phyloP scores from a whole-genome alignment of 1,284 basidiomycete species.

The Malassezia obtusa region DNA sequence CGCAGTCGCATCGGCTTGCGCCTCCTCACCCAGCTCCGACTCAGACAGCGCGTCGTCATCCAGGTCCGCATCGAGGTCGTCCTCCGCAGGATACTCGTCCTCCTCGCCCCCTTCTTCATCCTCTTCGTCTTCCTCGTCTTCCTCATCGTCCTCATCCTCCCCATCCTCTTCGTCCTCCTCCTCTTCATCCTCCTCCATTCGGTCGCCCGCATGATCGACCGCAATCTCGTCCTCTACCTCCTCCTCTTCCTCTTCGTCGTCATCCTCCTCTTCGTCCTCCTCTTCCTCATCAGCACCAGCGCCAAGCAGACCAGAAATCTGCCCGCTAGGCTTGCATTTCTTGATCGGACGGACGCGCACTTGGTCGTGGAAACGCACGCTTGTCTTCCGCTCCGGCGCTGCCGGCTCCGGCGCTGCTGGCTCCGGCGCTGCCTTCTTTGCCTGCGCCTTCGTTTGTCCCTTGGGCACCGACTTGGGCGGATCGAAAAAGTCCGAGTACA shows the following conservation, averaged over 20 bases:
- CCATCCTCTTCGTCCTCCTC: slow-evolving; percentile 21
- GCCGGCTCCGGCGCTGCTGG: neutral
- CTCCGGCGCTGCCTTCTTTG: no score
- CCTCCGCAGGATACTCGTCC: slow-evolving; percentile 36
- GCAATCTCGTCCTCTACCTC: slow-evolving; percentile 7
- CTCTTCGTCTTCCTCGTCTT: slow-evolving; percentile 23
- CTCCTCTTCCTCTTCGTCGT: slow-evolving; percentile 19
- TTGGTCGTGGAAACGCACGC: slow-evolving; percentile 17
- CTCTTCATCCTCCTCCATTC: slow-evolving; percentile 5
- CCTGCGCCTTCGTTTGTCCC: neutral
- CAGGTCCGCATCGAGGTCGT: neutral
- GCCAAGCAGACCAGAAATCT: slow-evolving; percentile 4
- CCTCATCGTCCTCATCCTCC: slow-evolving; percentile 23
- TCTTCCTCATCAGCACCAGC: neutral
- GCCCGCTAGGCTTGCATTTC: neutral
- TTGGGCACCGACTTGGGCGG: slow-evolving; percentile 41
- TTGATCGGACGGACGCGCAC: slow-evolving; percentile 18
- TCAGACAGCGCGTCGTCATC: neutral
- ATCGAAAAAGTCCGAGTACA: slow-evolving; percentile 59
- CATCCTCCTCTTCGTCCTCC: neutral
- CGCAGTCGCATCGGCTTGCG: slow-evolving; percentile 49
- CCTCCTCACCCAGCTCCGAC: slow-evolving; percentile 2
- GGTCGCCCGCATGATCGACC: slow-evolving; percentile 5
- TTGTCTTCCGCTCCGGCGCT: slow-evolving; percentile 1
- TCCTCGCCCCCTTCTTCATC: slow-evolving; percentile 34